Conservation (phyloP, 208 protist species). For the Trypanosoma boissoni region DNA sequence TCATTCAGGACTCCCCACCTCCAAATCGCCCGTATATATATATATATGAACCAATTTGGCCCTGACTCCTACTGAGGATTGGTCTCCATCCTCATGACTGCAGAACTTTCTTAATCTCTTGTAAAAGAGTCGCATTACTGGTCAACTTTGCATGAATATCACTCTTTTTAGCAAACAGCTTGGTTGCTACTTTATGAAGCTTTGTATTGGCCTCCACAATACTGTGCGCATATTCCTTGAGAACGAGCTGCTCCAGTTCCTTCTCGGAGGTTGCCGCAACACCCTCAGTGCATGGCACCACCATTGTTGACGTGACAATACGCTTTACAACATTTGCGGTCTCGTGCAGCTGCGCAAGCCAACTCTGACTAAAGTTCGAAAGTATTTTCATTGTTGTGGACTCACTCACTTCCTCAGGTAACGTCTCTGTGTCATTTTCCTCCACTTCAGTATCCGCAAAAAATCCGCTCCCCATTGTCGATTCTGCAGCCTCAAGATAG, state of each 20-base stretch:
- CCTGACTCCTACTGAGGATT: neutral
- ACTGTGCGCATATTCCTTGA: slow-evolving; percentile 26
- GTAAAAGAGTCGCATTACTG: slow-evolving; percentile 48
- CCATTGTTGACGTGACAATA: slow-evolving; percentile 23
- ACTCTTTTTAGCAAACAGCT: slow-evolving; percentile 38
- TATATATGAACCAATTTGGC: too few relatives aligned
- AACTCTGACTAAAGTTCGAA: slow-evolving; percentile 37
- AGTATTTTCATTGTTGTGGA: slow-evolving; percentile 25
- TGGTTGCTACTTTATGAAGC: slow-evolving; percentile 30
- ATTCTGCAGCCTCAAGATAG: slow-evolving; percentile 30
- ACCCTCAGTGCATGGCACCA: slow-evolving; percentile 15
- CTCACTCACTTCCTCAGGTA: slow-evolving; percentile 30
- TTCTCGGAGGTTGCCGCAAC: neutral
- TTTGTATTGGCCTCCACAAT: slow-evolving; percentile 49
- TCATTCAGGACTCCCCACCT: too few relatives aligned
- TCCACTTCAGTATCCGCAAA: slow-evolving; percentile 20
- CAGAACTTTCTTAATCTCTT: slow-evolving; percentile 41
- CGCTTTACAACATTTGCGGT: slow-evolving; percentile 7
- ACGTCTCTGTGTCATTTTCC: neutral
- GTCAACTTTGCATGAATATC: slow-evolving; percentile 52
- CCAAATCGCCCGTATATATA: too few relatives aligned
- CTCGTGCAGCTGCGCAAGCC: slow-evolving; percentile 25
- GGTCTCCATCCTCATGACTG: slow-evolving; percentile 3
- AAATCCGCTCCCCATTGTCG: slow-evolving; percentile 37
- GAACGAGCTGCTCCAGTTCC: slow-evolving; percentile 29